Evolutionary conservation across 371 early-diverging fungal species (phyloP), one percentile per base, ranked within the genome.

Genomic region (Apophysomyces variabilis): DNA sequence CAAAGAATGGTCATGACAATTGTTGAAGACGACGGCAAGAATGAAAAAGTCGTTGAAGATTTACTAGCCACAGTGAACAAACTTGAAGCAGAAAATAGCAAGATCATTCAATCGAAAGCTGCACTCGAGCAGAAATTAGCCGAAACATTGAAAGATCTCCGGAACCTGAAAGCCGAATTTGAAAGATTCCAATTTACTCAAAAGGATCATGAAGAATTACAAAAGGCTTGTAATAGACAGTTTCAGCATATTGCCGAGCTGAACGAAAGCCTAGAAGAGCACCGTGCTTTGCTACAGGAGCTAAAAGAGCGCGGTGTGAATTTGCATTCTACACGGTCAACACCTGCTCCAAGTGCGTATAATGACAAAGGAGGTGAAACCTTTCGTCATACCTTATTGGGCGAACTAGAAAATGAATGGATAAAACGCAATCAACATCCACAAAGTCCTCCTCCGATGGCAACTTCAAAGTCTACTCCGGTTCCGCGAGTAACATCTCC

Each of bases 31-130:
- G 50, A 61, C 32, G n/a, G 7, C 38, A 16, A 61, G 62, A 61
- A 61, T 36, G 62, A 36, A 46, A 50, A 56, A 14, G 16, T 47
- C 7, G 47, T 61, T 57, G 36, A 21, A 35, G 16, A 38, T 12
- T 45, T 61, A 32, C n/a, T 46, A 56, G 13, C 14, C 16, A 44
- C 71, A 32, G 56, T 71, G 6, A 57, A 60, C 21, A 46, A 64
- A 18, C 57, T 76, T 18, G 65, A 68, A 43, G 32, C 47, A 12
- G 76, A 76, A 50, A 80, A 82, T 45, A 69, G 67, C 41, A 70
- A 75, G 11, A 63, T 86, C 62, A 70, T 45, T 65, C 62, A 68
- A 16, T 37, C 74, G 13, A 80, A 80, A 65, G 5, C 43, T n/a
- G 71, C 73, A n/a, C 45, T 74, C 38, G 80, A 80, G 50, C 61